Conservation (phyloP, 2,329 filamentous ascomycete genomes). For the Delphinella strobiligena region DNA sequence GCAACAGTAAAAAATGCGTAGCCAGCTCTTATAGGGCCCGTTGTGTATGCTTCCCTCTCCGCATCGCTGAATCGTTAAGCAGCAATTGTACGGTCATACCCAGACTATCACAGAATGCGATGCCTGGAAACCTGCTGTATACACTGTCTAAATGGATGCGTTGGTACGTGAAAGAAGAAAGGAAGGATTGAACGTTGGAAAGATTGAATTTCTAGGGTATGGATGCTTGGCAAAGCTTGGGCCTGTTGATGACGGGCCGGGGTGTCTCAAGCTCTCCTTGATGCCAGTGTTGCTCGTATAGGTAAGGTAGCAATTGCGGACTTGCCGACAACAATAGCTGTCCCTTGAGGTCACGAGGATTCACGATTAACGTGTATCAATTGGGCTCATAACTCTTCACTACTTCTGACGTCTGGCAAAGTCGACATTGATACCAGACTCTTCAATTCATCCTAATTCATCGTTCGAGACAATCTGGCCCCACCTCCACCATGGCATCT, state of each 20-base stretch:
- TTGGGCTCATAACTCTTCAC: too few relatives aligned
- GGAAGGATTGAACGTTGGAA: constrained; percentile 9
- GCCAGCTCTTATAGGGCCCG: constrained; percentile 63
- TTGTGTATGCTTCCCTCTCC: constrained; percentile 38
- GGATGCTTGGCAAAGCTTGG: not conserved
- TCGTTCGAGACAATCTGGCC: too few relatives aligned
- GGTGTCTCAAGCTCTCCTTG: too few relatives aligned
- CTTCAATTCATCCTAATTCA: too few relatives aligned
- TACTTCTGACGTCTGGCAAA: too few relatives aligned
- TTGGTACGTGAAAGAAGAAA: constrained; percentile 25
- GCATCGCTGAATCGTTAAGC: constrained; percentile 51
- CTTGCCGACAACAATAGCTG: too few relatives aligned
- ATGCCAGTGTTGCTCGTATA: too few relatives aligned
- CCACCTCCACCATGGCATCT: constrained; percentile 87
- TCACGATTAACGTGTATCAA: too few relatives aligned
- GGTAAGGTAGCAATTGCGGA: too few relatives aligned
- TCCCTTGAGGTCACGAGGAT: too few relatives aligned
- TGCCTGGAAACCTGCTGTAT: constrained; percentile 48
- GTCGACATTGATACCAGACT: too few relatives aligned
- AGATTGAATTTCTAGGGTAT: not conserved
- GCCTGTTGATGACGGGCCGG: not conserved
- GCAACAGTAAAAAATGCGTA: constrained; percentile 52
- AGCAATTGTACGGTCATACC: constrained; percentile 46
- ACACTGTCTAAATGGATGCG: constrained; percentile 79
- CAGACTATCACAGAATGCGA: constrained; percentile 57